These are phyloP conservation scores for Diplotaxis tenuifolia DNA, from an alignment of 345 rosid genomes.

Conservation along the genomic window DNA sequence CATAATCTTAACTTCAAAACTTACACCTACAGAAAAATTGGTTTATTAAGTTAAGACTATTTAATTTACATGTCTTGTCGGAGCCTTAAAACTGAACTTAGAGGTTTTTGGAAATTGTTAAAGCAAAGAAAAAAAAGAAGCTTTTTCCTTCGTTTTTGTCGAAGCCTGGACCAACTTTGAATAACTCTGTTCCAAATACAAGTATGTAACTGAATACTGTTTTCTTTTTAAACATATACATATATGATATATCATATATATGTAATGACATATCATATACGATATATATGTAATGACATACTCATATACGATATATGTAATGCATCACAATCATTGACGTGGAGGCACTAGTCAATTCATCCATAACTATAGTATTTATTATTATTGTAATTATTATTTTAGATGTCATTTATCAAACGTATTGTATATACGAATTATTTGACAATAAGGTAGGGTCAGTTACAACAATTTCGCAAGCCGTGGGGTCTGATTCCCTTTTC, in stretches of 20 bases:
- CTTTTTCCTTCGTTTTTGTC: background rate
- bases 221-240: background rate
- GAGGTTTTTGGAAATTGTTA: background rate
- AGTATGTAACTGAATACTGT: background rate
- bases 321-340: slow-evolving; percentile 47
- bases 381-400: slow-evolving; percentile 11
- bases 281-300: too few relatives aligned
- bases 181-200: background rate
- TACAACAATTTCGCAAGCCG: slow-evolving; percentile 31
- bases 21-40: too few relatives aligned
- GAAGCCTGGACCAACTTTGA: background rate
- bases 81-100: background rate
- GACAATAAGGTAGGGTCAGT: slow-evolving; percentile 53
- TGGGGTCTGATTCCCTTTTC: slow-evolving; percentile 33
- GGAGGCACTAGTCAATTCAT: slow-evolving; percentile 41
- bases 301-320: too few relatives aligned
- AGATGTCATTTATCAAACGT: slow-evolving; percentile 22
- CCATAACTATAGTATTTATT: slow-evolving; percentile 29
- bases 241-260: too few relatives aligned
- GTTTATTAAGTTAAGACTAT: background rate
- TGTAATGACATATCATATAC: too few relatives aligned
- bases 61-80: background rate
- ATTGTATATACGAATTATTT: slow-evolving; percentile 28
- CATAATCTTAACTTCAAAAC: too few relatives aligned
- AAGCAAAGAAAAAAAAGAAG: background rate